Conservation (phyloP, 768 basidiomycete species). For the Auricularia auricula-judae region DNA sequence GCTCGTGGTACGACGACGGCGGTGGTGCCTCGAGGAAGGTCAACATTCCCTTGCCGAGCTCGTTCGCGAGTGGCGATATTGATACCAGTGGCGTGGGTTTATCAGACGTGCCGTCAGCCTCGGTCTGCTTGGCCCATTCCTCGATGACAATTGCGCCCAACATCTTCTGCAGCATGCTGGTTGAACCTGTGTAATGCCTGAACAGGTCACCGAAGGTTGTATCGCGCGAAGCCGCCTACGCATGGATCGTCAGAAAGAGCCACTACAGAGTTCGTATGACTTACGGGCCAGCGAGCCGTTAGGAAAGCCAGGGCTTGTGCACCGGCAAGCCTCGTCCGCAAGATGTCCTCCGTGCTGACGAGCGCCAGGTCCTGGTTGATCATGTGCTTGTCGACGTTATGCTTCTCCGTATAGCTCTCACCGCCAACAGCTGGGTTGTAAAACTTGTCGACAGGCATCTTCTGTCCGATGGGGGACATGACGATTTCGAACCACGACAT, state of each 20-base stretch:
- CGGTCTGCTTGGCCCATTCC: slow-evolving; percentile 67
- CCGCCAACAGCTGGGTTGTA: slow-evolving; percentile 47
- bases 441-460: slow-evolving; percentile 61
- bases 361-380: slow-evolving; percentile 81
- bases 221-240: slow-evolving; percentile 35
- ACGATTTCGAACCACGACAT: slow-evolving; percentile 79
- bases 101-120: slow-evolving; percentile 5
- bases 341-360: slow-evolving; percentile 59
- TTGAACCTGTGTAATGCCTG: slow-evolving; percentile 69
- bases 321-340: slow-evolving; percentile 70
- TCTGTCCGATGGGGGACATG: slow-evolving; percentile 82
- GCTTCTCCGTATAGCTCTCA: slow-evolving; percentile 44
- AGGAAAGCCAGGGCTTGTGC: slow-evolving; percentile 68
- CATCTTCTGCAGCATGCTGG: slow-evolving; percentile 86
- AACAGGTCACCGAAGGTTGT: slow-evolving; percentile 68
- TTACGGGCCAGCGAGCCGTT: slow-evolving; percentile 61
- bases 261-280: slow-evolving; percentile 11
- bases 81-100: slow-evolving; percentile 34
- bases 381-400: slow-evolving; percentile 97
- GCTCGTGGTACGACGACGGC: slow-evolving; percentile 82
- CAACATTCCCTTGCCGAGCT: slow-evolving; percentile 59
- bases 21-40: slow-evolving; percentile 62
- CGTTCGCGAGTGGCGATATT: slow-evolving; percentile 45
- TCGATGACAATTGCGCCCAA: slow-evolving; percentile 77
- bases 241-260: slow-evolving; percentile 2